Conservation (phyloP, 2,329 filamentous ascomycete species). For the Dactylellina haptotyla region DNA sequence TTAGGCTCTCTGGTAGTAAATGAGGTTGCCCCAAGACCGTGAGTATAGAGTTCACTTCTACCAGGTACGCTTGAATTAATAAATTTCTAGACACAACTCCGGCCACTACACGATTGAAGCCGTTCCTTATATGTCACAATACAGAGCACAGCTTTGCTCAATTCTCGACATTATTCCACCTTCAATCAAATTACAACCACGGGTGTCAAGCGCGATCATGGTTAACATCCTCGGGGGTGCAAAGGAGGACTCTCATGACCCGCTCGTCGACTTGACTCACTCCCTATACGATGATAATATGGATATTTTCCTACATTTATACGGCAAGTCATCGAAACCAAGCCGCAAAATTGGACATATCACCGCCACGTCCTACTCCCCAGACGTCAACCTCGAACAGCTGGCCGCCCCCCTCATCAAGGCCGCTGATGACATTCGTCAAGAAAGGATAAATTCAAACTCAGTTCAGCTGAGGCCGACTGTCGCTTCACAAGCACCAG, state of each 20-base stretch:
- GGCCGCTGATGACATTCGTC: constrained; percentile 64
- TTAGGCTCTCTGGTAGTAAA: constrained; percentile 74
- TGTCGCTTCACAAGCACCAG: constrained; percentile 13
- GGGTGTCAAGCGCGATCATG: constrained; percentile 62
- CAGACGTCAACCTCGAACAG: constrained; percentile 70
- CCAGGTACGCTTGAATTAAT: not conserved
- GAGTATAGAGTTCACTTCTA: constrained; percentile 3
- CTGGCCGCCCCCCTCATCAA: constrained; percentile 68
- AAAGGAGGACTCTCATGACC: constrained; percentile 71
- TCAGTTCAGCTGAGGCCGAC: not conserved
- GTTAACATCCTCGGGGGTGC: constrained; percentile 69
- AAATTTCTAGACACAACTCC: constrained; percentile 74
- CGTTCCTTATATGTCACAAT: constrained; percentile 84
- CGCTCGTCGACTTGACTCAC: constrained; percentile 69
- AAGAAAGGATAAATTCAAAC: not conserved
- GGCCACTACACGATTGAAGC: constrained; percentile 76
- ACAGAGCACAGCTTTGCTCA: constrained; percentile 85
- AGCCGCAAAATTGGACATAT: constrained; percentile 46
- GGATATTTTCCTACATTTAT: constrained; percentile 75
- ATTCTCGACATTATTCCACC: constrained; percentile 75
- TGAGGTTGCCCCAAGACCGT: constrained; percentile 80
- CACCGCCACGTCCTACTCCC: constrained; percentile 72
- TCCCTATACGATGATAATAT: not conserved
- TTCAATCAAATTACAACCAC: not conserved
- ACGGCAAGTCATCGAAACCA: constrained; percentile 64